phyloP scores from a whole-genome alignment of 75 land plant species.

The Picea glauca region DNA sequence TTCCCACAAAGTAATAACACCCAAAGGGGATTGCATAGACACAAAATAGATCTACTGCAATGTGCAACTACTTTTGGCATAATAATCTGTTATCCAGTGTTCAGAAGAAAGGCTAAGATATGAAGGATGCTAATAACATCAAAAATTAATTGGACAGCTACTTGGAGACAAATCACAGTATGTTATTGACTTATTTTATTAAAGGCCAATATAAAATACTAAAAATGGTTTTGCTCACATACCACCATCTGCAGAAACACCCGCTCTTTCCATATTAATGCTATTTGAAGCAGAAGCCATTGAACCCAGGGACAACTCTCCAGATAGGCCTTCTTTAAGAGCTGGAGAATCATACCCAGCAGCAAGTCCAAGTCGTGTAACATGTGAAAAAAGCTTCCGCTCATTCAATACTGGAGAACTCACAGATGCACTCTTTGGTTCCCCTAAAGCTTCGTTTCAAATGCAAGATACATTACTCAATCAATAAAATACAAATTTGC shows the following conservation, averaged over 20 bases:
- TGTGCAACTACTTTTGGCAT: too few relatives aligned
- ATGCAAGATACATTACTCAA: neutral
- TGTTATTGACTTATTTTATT: too few relatives aligned
- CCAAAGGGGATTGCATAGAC: too few relatives aligned
- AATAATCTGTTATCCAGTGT: too few relatives aligned
- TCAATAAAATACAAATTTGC: neutral
- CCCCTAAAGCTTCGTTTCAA: conserved; percentile 44
- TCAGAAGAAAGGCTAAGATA: too few relatives aligned
- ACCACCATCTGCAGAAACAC: conserved; percentile 10
- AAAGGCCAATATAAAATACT: too few relatives aligned
- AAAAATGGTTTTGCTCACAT: neutral
- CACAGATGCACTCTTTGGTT: conserved; percentile 21
- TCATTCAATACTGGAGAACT: conserved; percentile 49
- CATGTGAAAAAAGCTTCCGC: conserved; percentile 59
- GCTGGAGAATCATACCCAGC: conserved; percentile 82
- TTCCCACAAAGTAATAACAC: too few relatives aligned
- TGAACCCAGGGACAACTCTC: neutral
- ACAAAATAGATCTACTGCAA: too few relatives aligned
- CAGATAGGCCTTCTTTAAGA: conserved; percentile 23
- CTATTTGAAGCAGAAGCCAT: conserved; percentile 2
- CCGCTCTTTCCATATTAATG: neutral
- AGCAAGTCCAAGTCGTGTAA: conserved; percentile 78
- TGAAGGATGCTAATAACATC: too few relatives aligned
- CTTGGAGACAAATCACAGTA: too few relatives aligned
- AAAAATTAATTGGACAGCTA: too few relatives aligned